Conservation (phyloP, 2,329 filamentous ascomycete genomes). For the Penicillium sclerotigenum region DNA sequence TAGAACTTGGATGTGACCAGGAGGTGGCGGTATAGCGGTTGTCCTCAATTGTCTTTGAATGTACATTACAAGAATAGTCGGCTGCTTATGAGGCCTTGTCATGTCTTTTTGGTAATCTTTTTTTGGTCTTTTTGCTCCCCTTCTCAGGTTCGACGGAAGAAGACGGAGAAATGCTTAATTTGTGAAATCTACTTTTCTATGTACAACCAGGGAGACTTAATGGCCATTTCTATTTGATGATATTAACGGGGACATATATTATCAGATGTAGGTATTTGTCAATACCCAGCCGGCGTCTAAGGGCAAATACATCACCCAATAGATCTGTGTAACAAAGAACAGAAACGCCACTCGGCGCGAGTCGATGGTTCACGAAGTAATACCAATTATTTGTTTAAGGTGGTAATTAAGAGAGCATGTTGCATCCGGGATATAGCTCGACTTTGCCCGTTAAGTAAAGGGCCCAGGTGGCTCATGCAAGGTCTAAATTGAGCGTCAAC, state of each 20-base stretch:
- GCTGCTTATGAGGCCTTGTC: too few species aligned
- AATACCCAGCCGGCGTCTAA: neutral
- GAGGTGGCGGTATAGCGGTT: neutral
- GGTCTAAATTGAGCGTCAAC: neutral
- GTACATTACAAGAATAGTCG: too few species aligned
- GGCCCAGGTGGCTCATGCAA: neutral
- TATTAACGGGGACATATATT: neutral
- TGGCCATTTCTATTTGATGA: neutral
- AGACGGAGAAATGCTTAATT: too few species aligned
- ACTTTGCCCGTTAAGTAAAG: neutral
- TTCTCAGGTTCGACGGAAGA: too few species aligned
- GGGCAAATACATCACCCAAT: neutral
- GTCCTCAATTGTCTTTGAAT: neutral
- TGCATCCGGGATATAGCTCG: slow-evolving; percentile 7
- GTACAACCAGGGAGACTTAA: too few species aligned
- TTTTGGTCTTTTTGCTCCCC: too few species aligned
- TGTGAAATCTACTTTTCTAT: too few species aligned
- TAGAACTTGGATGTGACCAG: neutral
- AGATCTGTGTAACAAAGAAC: neutral
- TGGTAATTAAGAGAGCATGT: slow-evolving; percentile 4
- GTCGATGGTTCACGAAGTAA: neutral
- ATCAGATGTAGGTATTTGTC: neutral
- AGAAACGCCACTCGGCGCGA: neutral
- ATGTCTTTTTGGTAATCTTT: too few species aligned
- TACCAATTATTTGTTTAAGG: neutral